Conservation (phyloP, 2,329 filamentous ascomycete species). For the Ascochyta koolunga region DNA sequence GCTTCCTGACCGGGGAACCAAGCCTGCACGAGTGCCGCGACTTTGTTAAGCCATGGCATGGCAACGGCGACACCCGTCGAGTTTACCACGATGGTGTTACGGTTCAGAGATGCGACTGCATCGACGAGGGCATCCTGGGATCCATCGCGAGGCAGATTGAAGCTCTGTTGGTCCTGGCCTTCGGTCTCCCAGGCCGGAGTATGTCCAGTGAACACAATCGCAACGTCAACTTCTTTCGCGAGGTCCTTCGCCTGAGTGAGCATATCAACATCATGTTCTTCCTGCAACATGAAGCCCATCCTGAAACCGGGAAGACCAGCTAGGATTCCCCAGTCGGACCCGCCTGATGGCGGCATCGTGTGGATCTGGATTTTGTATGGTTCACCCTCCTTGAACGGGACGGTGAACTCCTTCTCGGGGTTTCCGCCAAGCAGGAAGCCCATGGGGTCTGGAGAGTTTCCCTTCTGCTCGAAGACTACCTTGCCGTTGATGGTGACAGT, state of each 20-base stretch:
- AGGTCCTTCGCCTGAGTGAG: conserved; percentile 31
- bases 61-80: conserved; percentile 77
- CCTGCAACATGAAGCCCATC: conserved; percentile 42
- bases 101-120: conserved; percentile 69
- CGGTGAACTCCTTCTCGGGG: conserved; percentile 65
- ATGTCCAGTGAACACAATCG: conserved; percentile 44
- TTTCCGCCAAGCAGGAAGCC: conserved; percentile 71
- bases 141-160: conserved; percentile 61
- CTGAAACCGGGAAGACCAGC: conserved; percentile 41
- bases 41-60: conserved; percentile 68
- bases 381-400: conserved; percentile 64
- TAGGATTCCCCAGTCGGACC: conserved; percentile 50
- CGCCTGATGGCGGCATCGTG: conserved; percentile 63
- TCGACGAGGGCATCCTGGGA: conserved; percentile 68
- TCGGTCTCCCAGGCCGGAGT: conserved; percentile 55
- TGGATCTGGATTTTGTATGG: conserved; percentile 65
- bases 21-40: conserved; percentile 49
- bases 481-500: conserved; percentile 35
- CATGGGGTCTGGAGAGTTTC: conserved; percentile 64
- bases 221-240: conserved; percentile 36
- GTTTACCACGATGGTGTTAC: conserved; percentile 73
- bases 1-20: conserved; percentile 53
- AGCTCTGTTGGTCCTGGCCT: conserved; percentile 65
- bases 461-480: conserved; percentile 38
- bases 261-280: conserved; percentile 40